These are phyloP conservation scores for Syncephalis fuscata DNA, from an alignment of 371 early-diverging fungal genomes.

Conservation along the genomic window DNA sequence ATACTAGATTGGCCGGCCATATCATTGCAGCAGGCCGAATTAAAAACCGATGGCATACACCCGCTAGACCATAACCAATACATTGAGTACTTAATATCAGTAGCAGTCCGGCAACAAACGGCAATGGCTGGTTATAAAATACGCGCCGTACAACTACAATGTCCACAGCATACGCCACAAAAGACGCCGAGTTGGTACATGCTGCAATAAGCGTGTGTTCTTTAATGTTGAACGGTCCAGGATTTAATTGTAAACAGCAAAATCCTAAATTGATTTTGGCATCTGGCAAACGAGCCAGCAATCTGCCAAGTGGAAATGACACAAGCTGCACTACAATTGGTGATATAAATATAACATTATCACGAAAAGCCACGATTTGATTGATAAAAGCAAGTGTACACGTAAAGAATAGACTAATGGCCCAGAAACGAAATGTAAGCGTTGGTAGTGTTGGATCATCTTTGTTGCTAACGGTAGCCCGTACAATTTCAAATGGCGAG, in stretches of 20 bases:
- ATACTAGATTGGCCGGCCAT: conserved; percentile 55
- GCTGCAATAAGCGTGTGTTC: conserved; percentile 45
- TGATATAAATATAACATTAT: conserved; percentile 6
- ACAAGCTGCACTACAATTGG: conserved; percentile 25
- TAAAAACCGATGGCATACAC: conserved; percentile 34
- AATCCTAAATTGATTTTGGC: not conserved
- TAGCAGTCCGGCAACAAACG: conserved; percentile 18
- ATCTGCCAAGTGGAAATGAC: conserved; percentile 26
- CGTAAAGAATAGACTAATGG: conserved; percentile 48
- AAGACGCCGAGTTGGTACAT: conserved; percentile 11
- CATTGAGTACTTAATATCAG: conserved; percentile 16
- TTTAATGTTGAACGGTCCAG: conserved; percentile 63
- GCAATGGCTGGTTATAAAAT: conserved; percentile 25
- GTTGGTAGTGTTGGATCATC: conserved; percentile 50
- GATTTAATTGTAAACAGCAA: conserved; percentile 26
- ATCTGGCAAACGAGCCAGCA: conserved; percentile 16
- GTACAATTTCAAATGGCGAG: no score
- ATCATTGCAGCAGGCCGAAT: conserved; percentile 54
- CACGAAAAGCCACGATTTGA: conserved; percentile 56
- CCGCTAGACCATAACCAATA: conserved; percentile 70
- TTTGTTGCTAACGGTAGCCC: not conserved
- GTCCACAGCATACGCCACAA: conserved; percentile 37
- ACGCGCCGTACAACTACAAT: conserved; percentile 30
- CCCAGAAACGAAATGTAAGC: conserved; percentile 58
- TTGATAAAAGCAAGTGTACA: conserved; percentile 43